Evolutionary conservation across 768 basidiomycete species (phyloP).

Genomic region (Termitomyces sp.): DNA sequence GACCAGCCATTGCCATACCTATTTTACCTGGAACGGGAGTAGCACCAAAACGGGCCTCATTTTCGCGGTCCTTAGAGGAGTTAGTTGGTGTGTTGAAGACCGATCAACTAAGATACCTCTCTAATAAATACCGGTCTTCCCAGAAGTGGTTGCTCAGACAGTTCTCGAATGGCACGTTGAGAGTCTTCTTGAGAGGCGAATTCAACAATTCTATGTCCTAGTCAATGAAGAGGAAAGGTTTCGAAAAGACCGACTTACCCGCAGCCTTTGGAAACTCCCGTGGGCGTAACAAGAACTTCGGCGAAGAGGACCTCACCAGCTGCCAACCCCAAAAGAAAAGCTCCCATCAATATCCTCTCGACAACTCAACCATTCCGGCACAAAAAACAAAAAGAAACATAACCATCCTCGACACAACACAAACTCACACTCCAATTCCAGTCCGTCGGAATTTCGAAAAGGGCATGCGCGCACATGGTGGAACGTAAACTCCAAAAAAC

Average conservation of each 20-base stretch:
- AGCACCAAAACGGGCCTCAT: slow-evolving; percentile 91
- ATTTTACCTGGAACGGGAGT: slow-evolving; percentile 96
- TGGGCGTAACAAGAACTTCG: slow-evolving; percentile 97
- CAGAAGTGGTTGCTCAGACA: slow-evolving; percentile 86
- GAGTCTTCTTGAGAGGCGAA: slow-evolving; percentile 88
- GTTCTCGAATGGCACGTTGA: slow-evolving; percentile 83
- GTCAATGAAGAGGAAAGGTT: slow-evolving; percentile 15
- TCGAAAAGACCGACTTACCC: slow-evolving; percentile 61
- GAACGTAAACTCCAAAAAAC: slow-evolving; percentile 22
- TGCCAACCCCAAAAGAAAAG: slow-evolving; percentile 87
- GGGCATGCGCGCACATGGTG: slow-evolving; percentile 16
- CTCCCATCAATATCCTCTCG: slow-evolving; percentile 92
- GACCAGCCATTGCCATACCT: slow-evolving; percentile 95
- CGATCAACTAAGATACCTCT: slow-evolving; percentile 54
- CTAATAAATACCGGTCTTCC: slow-evolving; percentile 96
- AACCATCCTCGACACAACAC: slow-evolving; percentile 30
- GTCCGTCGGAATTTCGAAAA: slow-evolving; percentile 27
- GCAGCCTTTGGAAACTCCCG: slow-evolving; percentile 97
- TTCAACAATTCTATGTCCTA: slow-evolving; percentile 79
- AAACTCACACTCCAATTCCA: slow-evolving; percentile 36
- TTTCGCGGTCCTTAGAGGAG: slow-evolving; percentile 82
- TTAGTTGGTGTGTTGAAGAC: slow-evolving; percentile 4
- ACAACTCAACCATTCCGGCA: slow-evolving; percentile 58
- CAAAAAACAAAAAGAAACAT: slow-evolving; percentile 36
- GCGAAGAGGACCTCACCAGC: slow-evolving; percentile 99